phyloP scores from a whole-genome alignment of 768 basidiomycete species.

The Suillus placidus region DNA sequence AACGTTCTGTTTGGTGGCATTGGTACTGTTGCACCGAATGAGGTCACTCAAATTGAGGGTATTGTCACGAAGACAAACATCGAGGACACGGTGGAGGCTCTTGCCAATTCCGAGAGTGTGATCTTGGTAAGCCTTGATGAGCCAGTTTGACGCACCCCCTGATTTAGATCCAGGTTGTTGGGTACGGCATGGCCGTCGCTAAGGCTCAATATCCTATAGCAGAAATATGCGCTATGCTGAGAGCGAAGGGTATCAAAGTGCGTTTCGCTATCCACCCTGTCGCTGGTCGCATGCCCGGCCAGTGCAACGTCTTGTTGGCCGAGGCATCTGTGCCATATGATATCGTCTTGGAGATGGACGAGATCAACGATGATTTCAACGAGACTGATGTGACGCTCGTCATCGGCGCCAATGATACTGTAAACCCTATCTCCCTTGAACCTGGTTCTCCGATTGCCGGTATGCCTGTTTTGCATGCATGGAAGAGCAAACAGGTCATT shows the following conservation, averaged over 20 bases:
- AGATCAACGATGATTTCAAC: conserved; percentile 90
- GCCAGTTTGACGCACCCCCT: conserved; percentile 7
- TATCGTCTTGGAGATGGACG: conserved; percentile 92
- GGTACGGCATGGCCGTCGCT: conserved; percentile 92
- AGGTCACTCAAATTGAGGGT: conserved; percentile 80
- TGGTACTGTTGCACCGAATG: conserved; percentile 52
- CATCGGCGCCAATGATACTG: conserved; percentile 91
- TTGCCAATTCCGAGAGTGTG: conserved; percentile 80
- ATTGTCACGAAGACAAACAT: conserved; percentile 74
- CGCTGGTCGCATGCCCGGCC: conserved; percentile 91
- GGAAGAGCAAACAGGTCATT: conserved; percentile 91
- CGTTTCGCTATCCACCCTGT: conserved; percentile 90
- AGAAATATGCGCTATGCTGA: conserved; percentile 74
- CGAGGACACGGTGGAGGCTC: conserved; percentile 79
- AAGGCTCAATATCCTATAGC: conserved; percentile 82
- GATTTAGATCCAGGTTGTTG: conserved; percentile 57
- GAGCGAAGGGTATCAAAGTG: conserved; percentile 75
- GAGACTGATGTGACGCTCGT: conserved; percentile 91
- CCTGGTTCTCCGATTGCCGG: conserved; percentile 87
- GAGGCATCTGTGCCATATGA: conserved; percentile 92
- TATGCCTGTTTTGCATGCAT: conserved; percentile 90
- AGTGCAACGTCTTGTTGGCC: conserved; percentile 89
- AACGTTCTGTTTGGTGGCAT: conserved; percentile 93
- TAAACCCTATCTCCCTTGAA: conserved; percentile 88
- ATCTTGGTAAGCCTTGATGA: conserved; percentile 56